Percentiles rank a stretch among this genome's conserved stretches.
phyloP scores from a whole-genome alignment of 495 filamentous ascomycete genomes.

The Podospora anserina region DNA sequence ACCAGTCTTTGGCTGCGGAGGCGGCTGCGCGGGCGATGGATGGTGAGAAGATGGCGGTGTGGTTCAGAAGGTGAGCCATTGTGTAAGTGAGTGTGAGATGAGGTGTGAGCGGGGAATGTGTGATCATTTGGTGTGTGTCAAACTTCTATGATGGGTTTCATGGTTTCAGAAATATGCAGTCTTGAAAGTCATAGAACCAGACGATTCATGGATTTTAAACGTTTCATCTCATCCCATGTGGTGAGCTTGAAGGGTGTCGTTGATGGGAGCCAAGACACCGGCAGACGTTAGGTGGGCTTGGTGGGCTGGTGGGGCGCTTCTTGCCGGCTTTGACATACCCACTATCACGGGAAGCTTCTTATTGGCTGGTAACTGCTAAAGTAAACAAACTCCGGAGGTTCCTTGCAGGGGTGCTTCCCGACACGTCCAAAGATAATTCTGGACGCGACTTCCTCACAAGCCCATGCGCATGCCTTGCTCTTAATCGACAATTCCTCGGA shows the following conservation, averaged over 20 bases:
- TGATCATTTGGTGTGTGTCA: not conserved
- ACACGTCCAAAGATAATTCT: constrained; percentile 8
- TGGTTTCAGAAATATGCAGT: not conserved
- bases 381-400: constrained; percentile 30
- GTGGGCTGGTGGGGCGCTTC: not conserved
- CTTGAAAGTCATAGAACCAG: not conserved
- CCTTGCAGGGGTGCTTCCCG: constrained; percentile 13
- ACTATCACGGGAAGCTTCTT: constrained; percentile 1
- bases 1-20: constrained; percentile 77
- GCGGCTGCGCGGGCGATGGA: constrained; percentile 63
- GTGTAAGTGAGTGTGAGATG: not conserved
- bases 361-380: constrained; percentile 27
- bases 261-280: not conserved
- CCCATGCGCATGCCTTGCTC: not conserved
- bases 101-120: not conserved
- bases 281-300: not conserved
- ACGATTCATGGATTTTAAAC: not conserved
- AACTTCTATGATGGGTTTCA: not conserved
- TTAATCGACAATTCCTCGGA: constrained; percentile 1
- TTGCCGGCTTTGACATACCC: not conserved
- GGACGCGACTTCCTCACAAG: constrained; percentile 26
- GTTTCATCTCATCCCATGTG: not conserved
- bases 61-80: constrained; percentile 55
- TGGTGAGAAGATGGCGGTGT: constrained; percentile 65
- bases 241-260: constrained; percentile 7